Evolutionary conservation across 805 yeast genomes (phyloP).

Genomic region (Candida suzukii): DNA sequence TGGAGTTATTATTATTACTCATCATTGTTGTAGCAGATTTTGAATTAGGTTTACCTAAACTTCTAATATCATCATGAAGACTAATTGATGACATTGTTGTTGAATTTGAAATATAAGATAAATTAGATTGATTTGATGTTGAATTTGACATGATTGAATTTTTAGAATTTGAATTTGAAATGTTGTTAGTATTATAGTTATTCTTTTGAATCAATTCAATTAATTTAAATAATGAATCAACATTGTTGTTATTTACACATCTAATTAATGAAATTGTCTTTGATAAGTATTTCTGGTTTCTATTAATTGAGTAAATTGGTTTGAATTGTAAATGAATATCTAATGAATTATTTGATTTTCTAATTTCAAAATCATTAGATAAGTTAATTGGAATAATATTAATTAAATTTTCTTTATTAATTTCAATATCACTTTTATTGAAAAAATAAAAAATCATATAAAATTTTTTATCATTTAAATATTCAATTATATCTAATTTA

Average conservation of each 20-base stretch:
- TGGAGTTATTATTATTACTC: not conserved
- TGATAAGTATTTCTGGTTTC: too few relatives aligned
- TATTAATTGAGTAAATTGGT: not conserved
- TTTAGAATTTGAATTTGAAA: not conserved
- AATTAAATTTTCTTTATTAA: constrained; percentile 4
- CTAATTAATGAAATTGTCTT: not conserved
- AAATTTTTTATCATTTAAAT: not conserved
- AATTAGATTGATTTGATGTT: constrained; percentile 16
- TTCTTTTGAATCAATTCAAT: not conserved
- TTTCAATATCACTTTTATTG: constrained; percentile 3
- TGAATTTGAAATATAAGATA: constrained; percentile 8
- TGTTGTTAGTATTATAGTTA: not conserved
- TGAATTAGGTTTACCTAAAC: constrained; percentile 5
- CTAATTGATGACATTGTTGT: constrained; percentile 8
- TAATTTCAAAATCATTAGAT: constrained; percentile 1
- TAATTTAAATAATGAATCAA: not conserved
- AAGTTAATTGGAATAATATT: constrained; percentile 11
- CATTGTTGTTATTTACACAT: not conserved
- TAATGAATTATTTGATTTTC: constrained; percentile 13
- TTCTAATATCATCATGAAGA: constrained; percentile 1
- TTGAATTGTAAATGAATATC: constrained; percentile 9
- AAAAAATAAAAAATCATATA: constrained; percentile 10
- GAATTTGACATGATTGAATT: constrained; percentile 13
- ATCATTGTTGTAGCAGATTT: not conserved
- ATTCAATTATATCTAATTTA: not conserved